phyloP scores from a whole-genome alignment of 495 filamentous ascomycete genomes.

The Extremus antarcticus region DNA sequence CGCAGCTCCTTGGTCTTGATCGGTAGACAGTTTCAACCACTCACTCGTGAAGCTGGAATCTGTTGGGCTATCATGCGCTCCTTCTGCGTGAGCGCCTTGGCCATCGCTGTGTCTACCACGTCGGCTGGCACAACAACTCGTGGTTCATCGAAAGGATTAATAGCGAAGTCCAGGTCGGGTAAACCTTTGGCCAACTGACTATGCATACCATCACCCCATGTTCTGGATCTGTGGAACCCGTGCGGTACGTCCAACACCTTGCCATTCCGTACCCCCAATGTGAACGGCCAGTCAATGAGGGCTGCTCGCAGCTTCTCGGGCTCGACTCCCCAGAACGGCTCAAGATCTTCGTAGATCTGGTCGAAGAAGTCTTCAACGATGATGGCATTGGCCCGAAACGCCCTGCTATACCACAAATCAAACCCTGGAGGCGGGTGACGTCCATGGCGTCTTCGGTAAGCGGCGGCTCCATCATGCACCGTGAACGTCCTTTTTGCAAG shows the following conservation, averaged over 20 bases:
- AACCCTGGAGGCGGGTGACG: constrained; percentile 66
- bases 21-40: too few relatives aligned
- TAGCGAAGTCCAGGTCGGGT: constrained; percentile 87
- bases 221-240: too few relatives aligned
- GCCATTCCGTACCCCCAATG: constrained; percentile 54
- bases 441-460: constrained; percentile 53
- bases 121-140: constrained; percentile 71
- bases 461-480: too few relatives aligned
- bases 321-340: constrained; percentile 58
- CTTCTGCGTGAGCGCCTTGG: constrained; percentile 40
- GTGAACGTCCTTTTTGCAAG: too few relatives aligned
- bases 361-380: constrained; percentile 66
- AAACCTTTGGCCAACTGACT: constrained; percentile 58
- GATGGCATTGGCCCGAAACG: constrained; percentile 45
- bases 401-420: constrained; percentile 56
- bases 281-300: constrained; percentile 53
- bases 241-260: constrained; percentile 36
- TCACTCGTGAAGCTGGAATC: constrained; percentile 39
- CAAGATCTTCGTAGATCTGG: constrained; percentile 53
- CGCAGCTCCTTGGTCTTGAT: too few relatives aligned
- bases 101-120: constrained; percentile 40
- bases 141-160: constrained; percentile 89
- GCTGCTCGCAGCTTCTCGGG: constrained; percentile 45
- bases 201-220: constrained; percentile 55
- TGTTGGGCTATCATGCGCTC: constrained; percentile 37